These are phyloP conservation scores for Pseudogymnoascus sp. DNA, from an alignment of 2,329 filamentous ascomycete genomes.

Conservation along the genomic window DNA sequence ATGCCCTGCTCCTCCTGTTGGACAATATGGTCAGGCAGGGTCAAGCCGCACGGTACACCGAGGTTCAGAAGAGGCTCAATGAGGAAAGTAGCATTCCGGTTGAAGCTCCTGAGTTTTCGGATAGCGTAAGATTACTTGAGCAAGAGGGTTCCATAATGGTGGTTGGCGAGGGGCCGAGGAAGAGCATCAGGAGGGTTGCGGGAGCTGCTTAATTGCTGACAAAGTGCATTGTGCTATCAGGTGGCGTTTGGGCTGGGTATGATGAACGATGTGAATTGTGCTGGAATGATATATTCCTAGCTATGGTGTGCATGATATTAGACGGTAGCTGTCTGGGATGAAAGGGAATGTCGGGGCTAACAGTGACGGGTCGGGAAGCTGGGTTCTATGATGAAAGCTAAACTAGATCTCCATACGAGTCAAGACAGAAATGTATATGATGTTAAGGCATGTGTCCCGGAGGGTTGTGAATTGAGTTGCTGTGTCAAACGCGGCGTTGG, in stretches of 20 bases:
- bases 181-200: slow-evolving; percentile 70
- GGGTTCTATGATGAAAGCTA: not conserved
- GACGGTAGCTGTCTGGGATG: not conserved
- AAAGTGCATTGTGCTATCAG: not conserved
- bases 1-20: slow-evolving; percentile 63
- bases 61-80: slow-evolving; percentile 64
- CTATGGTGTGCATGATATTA: slow-evolving; percentile 1
- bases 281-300: slow-evolving; percentile 5
- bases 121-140: slow-evolving; percentile 73
- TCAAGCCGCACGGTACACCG: slow-evolving; percentile 66
- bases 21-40: slow-evolving; percentile 71
- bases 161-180: slow-evolving; percentile 75
- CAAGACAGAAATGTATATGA: slow-evolving; percentile 4
- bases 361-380: not conserved
- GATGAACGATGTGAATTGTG: not conserved
- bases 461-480: not conserved
- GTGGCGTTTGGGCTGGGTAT: slow-evolving; percentile 6
- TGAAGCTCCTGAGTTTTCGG: slow-evolving; percentile 73
- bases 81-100: slow-evolving; percentile 66
- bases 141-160: slow-evolving; percentile 77
- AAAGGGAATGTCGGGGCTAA: not conserved
- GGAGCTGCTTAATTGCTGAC: slow-evolving; percentile 33
- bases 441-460: not conserved
- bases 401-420: not conserved
- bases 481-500: not conserved